phyloP scores from a whole-genome alignment of 805 yeast genomes.

The Suhomyces vadensis region DNA sequence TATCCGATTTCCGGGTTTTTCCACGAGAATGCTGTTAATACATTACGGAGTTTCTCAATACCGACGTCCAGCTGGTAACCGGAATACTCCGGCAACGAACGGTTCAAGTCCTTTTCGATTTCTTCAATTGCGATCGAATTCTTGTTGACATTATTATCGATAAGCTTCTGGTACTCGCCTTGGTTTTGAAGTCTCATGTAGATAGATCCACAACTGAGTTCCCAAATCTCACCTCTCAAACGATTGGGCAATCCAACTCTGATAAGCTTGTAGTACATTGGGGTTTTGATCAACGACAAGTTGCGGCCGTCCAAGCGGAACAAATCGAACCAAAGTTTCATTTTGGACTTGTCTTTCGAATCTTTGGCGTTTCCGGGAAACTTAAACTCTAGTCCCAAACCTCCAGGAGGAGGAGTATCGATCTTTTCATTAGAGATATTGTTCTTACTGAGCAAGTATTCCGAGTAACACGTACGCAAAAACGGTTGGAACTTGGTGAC shows the following conservation, averaged over 20 bases:
- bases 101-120: slow-evolving; percentile 90
- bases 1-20: slow-evolving; percentile 95
- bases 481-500: slow-evolving; percentile 66
- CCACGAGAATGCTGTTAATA: slow-evolving; percentile 94
- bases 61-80: slow-evolving; percentile 91
- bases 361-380: slow-evolving; percentile 88
- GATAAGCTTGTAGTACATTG: slow-evolving; percentile 75
- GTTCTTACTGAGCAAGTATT: slow-evolving; percentile 68
- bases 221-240: slow-evolving; percentile 96
- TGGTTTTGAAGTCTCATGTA: slow-evolving; percentile 64
- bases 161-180: slow-evolving; percentile 57
- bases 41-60: slow-evolving; percentile 78
- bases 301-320: slow-evolving; percentile 84
- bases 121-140: slow-evolving; percentile 88
- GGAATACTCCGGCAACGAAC: slow-evolving; percentile 93
- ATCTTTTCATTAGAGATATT: slow-evolving; percentile 44
- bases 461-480: slow-evolving; percentile 77
- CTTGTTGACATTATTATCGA: slow-evolving; percentile 62
- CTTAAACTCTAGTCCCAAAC: slow-evolving; percentile 79
- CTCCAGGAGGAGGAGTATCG: slow-evolving; percentile 68
- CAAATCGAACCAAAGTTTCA: slow-evolving; percentile 92
- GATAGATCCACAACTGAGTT: slow-evolving; percentile 83
- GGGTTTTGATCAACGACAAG: slow-evolving; percentile 69
- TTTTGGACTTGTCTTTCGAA: slow-evolving; percentile 76
- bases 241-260: slow-evolving; percentile 94